Evolutionary conservation across 2,329 filamentous ascomycete genomes (phyloP), one percentile per base, ranked within the genome.

Genomic region (Pseudocercospora vitis): DNA sequence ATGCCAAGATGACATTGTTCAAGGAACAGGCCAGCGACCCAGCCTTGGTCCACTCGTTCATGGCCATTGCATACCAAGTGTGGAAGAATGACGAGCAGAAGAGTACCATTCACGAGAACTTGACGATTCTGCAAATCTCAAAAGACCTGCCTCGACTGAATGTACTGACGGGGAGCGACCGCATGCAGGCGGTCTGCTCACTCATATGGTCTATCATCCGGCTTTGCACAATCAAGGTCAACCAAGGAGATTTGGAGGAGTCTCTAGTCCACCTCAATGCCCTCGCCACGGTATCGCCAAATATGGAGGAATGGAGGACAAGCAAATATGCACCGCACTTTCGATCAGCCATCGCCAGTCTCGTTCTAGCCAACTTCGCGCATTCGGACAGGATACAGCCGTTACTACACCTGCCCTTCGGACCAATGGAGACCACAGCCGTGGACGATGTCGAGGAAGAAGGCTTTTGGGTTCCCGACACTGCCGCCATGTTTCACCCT

Each of bases 171-270:
- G 19, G 33, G 2, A 23, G 16, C 8, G 42, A 53, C 6, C 55
- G 53, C 3, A 45, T 35, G 16, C 26, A 48, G 19, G 19, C 46
- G n/a, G 51, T 50, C 1, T 53, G 53, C 14, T 32, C 48, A 12
- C 23, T 60, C 37, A 48, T 52, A 21, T 60, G 56, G 55, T 29
- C 55, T 4, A 60, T 60, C 4, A 56, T 58, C 14, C 53, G 56
- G 7, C 56, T 60, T 7, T 56, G 50, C 7, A 58, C 55, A 11
- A 54, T 58, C 12, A 58, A 58, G 21, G 48, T 55, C 29, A 58
- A 58, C 18, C 40, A 53, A 19, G 56, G 56, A 7, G 40, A 58
- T 14, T 49, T 60, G 16, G 58, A 60, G 19, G 54, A 24, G 1
- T 58, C 58, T 2, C 31, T 56, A 42, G 46, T 52, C 12, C 58